Evolutionary conservation across 1,284 basidiomycete genomes (phyloP).

Genomic region (Cutaneotrichosporon mucoides): DNA sequence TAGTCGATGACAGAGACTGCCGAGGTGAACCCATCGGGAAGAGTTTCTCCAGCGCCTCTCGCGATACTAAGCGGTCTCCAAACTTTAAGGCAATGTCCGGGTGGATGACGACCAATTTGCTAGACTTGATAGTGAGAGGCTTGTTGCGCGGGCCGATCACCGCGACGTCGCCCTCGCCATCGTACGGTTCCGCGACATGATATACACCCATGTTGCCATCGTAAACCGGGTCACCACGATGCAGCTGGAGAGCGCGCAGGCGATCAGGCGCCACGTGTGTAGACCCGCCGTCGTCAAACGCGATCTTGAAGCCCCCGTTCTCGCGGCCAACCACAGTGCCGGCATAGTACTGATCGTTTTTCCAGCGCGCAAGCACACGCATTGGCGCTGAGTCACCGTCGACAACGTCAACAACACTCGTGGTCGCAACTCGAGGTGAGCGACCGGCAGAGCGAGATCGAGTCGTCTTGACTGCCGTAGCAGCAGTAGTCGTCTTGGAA

Average conservation of each 20-base stretch:
- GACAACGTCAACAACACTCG: neutral
- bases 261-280: neutral
- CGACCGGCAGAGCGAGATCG: too few relatives aligned
- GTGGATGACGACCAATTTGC: slow-evolving; percentile 2
- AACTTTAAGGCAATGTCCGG: slow-evolving; percentile 6
- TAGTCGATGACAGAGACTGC: neutral
- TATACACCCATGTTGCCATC: neutral
- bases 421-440: too few relatives aligned
- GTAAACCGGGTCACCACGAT: slow-evolving; percentile 11
- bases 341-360: slow-evolving; percentile 7
- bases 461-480: too few relatives aligned
- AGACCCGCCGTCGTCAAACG: slow-evolving; percentile 13
- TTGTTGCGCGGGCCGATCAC: neutral
- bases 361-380: too few relatives aligned
- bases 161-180: slow-evolving; percentile 1
- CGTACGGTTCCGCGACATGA: slow-evolving; percentile 4
- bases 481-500: neutral
- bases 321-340: slow-evolving; percentile 13
- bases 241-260: slow-evolving; percentile 12
- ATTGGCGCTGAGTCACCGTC: too few relatives aligned
- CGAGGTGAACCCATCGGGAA: neutral
- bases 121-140: neutral
- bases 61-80: slow-evolving; percentile 6
- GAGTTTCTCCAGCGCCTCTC: neutral
- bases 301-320: slow-evolving; percentile 3